Evolutionary conservation across 441 rosid species (phyloP).

Genomic region (Manihot esculenta): DNA sequence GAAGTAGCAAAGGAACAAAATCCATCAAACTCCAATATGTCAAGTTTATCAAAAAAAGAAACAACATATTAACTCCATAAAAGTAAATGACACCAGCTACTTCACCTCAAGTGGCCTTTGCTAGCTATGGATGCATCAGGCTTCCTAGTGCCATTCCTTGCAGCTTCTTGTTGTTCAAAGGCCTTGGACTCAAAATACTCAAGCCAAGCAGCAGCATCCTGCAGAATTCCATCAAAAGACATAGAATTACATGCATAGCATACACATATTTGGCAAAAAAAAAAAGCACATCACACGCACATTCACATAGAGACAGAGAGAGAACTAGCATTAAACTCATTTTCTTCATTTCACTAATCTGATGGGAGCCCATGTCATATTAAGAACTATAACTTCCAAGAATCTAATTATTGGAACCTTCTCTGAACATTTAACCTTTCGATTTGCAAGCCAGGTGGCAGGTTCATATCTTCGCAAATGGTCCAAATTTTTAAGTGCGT

Average conservation of each 20-base stretch:
- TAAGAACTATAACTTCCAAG: background rate
- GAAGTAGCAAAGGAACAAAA: background rate
- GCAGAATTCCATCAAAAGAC: conserved; percentile 20
- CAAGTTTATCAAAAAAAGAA: background rate
- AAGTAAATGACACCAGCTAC: conserved; percentile 21
- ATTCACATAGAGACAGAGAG: background rate
- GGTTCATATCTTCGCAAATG: background rate
- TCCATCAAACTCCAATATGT: background rate
- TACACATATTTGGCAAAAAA: too few species aligned
- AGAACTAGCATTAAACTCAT: background rate
- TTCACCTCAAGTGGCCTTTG: conserved; percentile 76
- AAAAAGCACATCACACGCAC: too few species aligned
- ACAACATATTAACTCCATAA: background rate
- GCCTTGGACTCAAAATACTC: conserved; percentile 74
- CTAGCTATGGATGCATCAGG: conserved; percentile 71
- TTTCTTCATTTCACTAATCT: background rate
- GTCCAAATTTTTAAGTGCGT: background rate
- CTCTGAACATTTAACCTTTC: background rate
- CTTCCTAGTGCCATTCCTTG: conserved; percentile 61
- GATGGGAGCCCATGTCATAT: background rate
- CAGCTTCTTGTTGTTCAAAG: conserved; percentile 72
- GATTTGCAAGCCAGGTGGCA: background rate
- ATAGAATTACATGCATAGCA: background rate
- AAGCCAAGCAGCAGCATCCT: conserved; percentile 89
- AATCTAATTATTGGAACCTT: background rate